These are phyloP conservation scores for Flaveria bidentis DNA, from an alignment of 129 eudicot species.

Conservation along the genomic window DNA sequence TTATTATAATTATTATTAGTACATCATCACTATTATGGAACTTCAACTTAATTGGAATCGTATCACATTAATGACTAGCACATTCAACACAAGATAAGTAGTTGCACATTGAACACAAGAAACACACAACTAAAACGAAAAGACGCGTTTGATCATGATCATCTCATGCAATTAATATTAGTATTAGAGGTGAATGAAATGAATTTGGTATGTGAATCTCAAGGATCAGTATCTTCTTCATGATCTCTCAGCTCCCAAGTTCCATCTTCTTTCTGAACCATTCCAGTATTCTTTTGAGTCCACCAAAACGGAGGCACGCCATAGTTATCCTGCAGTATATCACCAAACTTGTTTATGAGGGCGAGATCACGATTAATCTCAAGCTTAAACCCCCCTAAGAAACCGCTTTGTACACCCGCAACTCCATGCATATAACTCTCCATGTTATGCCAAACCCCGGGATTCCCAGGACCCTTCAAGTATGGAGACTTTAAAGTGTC, in stretches of 20 bases:
- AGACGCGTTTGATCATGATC: too few species aligned
- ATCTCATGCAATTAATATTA: too few species aligned
- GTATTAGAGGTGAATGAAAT: too few species aligned
- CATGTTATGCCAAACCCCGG: constrained; percentile 57
- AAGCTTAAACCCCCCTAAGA: constrained; percentile 54
- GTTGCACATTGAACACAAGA: too few species aligned
- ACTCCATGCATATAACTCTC: constrained; percentile 77
- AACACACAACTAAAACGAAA: too few species aligned
- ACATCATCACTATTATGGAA: too few species aligned
- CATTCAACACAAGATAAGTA: too few species aligned
- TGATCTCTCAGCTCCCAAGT: constrained; percentile 67
- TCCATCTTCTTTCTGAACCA: constrained; percentile 76
- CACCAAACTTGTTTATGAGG: constrained; percentile 51
- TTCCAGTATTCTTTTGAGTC: constrained; percentile 55
- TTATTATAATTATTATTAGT: too few species aligned
- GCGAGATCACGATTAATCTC: constrained; percentile 54
- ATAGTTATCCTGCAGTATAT: constrained; percentile 52
- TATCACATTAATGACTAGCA: too few species aligned
- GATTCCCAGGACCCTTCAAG: constrained; percentile 54
- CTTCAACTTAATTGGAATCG: too few species aligned
- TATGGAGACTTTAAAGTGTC: constrained; percentile 56
- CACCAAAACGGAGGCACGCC: constrained; percentile 65
- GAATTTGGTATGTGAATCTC: too few species aligned
- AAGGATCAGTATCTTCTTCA: constrained; percentile 40
- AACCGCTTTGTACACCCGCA: constrained; percentile 61